Conservation (phyloP, 345 rosid genomes). For the Citrus inodora region DNA sequence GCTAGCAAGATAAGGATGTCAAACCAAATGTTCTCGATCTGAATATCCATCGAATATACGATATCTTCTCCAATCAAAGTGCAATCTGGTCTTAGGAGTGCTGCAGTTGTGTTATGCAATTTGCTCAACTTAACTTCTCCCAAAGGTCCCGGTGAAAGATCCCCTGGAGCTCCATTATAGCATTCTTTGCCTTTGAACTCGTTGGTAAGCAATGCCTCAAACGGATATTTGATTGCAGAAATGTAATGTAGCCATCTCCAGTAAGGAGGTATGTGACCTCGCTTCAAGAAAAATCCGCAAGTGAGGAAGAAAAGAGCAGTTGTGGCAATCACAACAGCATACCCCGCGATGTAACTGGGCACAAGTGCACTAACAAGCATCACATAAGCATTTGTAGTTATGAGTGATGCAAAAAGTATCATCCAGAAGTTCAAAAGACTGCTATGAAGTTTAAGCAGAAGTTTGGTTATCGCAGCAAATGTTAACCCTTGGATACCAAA, state of each 20-base stretch:
- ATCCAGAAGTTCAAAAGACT: constrained; percentile 49
- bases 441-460: constrained; percentile 33
- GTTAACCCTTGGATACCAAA: constrained; percentile 61
- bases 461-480: constrained; percentile 40
- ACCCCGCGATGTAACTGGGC: constrained; percentile 60
- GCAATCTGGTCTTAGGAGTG: constrained; percentile 6
- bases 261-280: constrained; percentile 33
- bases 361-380: constrained; percentile 71
- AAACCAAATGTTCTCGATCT: constrained; percentile 39
- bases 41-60: constrained; percentile 40
- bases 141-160: constrained; percentile 57
- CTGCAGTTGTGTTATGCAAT: constrained; percentile 8
- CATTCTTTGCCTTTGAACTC: constrained; percentile 46
- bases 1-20: constrained; percentile 53
- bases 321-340: constrained; percentile 59
- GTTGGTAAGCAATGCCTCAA: constrained; percentile 50
- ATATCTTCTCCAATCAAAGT: constrained; percentile 50
- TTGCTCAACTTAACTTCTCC: constrained; percentile 32
- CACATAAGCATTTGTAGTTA: constrained; percentile 60
- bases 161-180: constrained; percentile 22
- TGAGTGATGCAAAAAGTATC: constrained; percentile 51
- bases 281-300: constrained; percentile 57
- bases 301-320: constrained; percentile 67
- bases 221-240: constrained; percentile 66
- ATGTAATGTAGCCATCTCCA: constrained; percentile 70